Base-by-base conservation (phyloP, 2,329 filamentous ascomycete genomes). In the Massarina eburnea region DNA sequence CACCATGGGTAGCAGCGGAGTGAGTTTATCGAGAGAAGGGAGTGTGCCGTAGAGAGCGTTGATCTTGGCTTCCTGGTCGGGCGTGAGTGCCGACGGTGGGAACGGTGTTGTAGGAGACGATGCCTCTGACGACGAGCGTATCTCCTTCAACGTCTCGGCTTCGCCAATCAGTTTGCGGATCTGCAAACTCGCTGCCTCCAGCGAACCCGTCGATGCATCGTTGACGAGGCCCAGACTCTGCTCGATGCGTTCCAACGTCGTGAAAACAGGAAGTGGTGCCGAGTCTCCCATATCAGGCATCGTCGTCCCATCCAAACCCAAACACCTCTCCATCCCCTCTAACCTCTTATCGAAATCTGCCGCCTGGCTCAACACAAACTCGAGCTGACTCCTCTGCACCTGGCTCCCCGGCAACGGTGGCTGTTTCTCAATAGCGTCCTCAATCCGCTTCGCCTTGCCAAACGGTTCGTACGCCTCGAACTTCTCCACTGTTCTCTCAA, bases 11-110 rank as follows among this genome's bases (percentile, higher is more conserved):
- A 99, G 79, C 15, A 96, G 78, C 1, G 94, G 94, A 5, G 89
- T 81, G 7, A 99, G 78, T 45, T 80, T 88, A 70, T 96, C 91
- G 47, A 99, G 94, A 0, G 89, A 94, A 1, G 91, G 86, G 14
- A 99, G 76, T 3, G 90, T 89, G 1, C 88, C 87, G 70, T 96
- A 96, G 4, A 99, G 80, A 1, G 91, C 89, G 55, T 95, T 94
- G 67, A 99, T 88, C 68, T 96, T 96, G 42, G 88, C 80, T 32
- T 84, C 80, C 59, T 95, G 88, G 58, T 95, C 90, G 8, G 79
- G 77, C 10, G 34, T 36, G 12, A 36, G 34, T 3, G 46, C 34
- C 9, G 45, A 42, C 35, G 49, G 43, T 20, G 27, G 27, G 7
- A 10, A 15, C 3, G 26, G 26, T 8, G 39, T 20, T 10, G 26